Percentiles rank a stretch among this genome's conserved stretches.
phyloP scores from a whole-genome alignment of 2,329 filamentous ascomycete species.

The Clarireedia paspali region DNA sequence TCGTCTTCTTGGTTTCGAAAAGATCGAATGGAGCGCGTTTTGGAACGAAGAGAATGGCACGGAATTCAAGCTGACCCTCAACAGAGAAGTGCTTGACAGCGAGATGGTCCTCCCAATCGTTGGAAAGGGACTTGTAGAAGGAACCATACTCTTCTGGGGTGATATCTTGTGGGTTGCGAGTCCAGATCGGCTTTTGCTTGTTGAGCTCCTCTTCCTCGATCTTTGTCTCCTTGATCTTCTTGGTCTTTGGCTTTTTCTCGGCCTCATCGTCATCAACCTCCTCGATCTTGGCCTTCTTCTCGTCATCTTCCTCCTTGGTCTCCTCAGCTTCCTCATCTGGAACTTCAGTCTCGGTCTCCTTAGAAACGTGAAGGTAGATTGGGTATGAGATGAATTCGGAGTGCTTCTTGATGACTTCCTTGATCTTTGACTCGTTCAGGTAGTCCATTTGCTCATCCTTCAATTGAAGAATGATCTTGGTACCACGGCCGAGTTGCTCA shows the following conservation, averaged over 20 bases:
- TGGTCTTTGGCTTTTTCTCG: conserved; percentile 55
- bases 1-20: conserved; percentile 99
- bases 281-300: conserved; percentile 14
- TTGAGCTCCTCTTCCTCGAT: conserved; percentile 99
- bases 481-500: conserved; percentile 85
- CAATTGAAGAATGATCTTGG: conserved; percentile 96
- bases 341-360: conserved; percentile 99
- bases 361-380: conserved; percentile 98
- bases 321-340: conserved; percentile 30
- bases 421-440: conserved; percentile 97
- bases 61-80: conserved; percentile 99
- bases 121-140: conserved; percentile 99
- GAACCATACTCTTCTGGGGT: conserved; percentile 92
- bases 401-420: conserved; percentile 99
- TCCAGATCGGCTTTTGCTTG: conserved; percentile 99
- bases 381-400: conserved; percentile 99
- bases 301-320: conserved; percentile 37
- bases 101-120: conserved; percentile 99
- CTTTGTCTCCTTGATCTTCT: conserved; percentile 98
- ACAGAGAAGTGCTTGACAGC: conserved; percentile 99
- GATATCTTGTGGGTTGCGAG: conserved; percentile 94
- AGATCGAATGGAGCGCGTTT: conserved; percentile 99
- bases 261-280: conserved; percentile 14
- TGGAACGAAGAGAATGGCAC: conserved; percentile 97
- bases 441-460: conserved; percentile 99